phyloP scores from a whole-genome alignment of 345 rosid genomes.

The Eutrema heterophyllum region DNA sequence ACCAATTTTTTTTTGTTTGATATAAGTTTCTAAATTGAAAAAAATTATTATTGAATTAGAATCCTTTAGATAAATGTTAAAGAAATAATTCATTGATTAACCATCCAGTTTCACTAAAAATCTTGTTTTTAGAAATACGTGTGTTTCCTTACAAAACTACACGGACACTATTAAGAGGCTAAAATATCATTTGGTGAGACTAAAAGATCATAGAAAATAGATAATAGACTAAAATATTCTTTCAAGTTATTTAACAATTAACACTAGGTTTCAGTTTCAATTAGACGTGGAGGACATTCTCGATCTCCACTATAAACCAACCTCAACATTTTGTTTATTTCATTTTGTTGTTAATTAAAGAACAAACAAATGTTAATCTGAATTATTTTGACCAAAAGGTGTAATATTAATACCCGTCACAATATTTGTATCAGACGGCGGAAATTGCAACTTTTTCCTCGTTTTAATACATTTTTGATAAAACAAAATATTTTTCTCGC shows the following conservation, averaged over 20 bases:
- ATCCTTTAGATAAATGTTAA: too few species aligned
- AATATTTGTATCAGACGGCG: conserved; percentile 56
- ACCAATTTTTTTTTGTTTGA: too few species aligned
- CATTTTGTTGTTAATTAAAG: neutral
- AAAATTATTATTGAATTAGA: too few species aligned
- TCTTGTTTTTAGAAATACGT: neutral
- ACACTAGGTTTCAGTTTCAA: neutral
- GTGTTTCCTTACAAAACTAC: neutral
- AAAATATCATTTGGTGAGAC: neutral
- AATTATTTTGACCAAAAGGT: conserved; percentile 38
- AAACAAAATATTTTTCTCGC: conserved; percentile 12
- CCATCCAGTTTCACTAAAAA: neutral
- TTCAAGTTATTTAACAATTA: neutral
- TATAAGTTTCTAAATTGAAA: too few species aligned
- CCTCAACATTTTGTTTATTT: conserved; percentile 3
- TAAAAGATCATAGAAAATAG: neutral
- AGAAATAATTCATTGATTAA: neutral
- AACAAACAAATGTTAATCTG: neutral
- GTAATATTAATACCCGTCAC: conserved; percentile 17
- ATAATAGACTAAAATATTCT: neutral
- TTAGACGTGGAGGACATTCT: conserved; percentile 20
- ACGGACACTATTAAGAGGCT: neutral
- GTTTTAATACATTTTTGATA: conserved; percentile 27
- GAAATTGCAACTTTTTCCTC: conserved; percentile 42
- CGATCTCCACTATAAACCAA: conserved; percentile 37